Percentiles rank a stretch among this genome's conserved stretches.
phyloP scores from a whole-genome alignment of 345 rosid genomes.

The Gossypium stocksii region DNA sequence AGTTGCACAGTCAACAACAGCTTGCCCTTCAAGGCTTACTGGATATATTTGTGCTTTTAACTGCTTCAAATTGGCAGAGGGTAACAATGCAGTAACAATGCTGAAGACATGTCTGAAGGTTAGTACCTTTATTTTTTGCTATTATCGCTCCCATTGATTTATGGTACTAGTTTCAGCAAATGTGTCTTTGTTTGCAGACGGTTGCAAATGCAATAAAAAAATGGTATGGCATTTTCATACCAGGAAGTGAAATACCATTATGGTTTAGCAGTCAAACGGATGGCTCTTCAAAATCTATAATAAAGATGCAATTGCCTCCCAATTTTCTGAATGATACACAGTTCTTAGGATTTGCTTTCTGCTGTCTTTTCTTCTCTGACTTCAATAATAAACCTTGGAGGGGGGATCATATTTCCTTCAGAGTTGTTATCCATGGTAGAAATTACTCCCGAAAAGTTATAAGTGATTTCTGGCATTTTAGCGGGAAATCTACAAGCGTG shows the following conservation, averaged over 20 bases:
- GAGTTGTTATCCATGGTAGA: background rate
- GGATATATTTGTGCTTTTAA: background rate
- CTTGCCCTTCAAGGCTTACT: fast-evolving
- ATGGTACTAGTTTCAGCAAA: background rate
- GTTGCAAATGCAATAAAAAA: too few relatives aligned
- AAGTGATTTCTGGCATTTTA: too few relatives aligned
- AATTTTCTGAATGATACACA: background rate
- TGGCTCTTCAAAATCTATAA: background rate
- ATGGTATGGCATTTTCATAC: background rate
- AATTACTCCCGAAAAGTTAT: background rate
- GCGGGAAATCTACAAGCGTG: background rate
- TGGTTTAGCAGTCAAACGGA: background rate
- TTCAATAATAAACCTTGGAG: background rate
- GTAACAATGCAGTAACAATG: background rate
- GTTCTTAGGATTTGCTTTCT: background rate
- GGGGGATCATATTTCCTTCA: fast-evolving
- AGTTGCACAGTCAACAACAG: background rate
- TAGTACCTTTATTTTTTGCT: background rate
- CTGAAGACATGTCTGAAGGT: background rate
- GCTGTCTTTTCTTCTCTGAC: background rate
- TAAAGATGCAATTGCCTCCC: background rate
- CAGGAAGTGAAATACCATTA: background rate
- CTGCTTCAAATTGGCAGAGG: background rate
- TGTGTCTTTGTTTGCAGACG: too few relatives aligned
- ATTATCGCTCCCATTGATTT: background rate